Base-by-base conservation (phyloP, 1,139 yeast species). In the Suhomyces coccinellae region DNA sequence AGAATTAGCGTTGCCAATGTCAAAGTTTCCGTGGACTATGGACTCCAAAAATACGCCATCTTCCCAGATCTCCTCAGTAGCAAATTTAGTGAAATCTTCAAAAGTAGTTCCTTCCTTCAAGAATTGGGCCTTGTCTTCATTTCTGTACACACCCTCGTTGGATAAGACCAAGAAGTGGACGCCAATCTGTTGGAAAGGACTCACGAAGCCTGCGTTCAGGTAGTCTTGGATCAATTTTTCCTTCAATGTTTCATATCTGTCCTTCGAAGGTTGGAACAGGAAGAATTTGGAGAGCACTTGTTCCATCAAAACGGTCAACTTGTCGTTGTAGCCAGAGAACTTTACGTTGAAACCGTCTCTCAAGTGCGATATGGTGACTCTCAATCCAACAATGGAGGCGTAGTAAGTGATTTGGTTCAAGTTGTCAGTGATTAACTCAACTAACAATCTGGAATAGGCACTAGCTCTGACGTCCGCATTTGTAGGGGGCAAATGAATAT, bases 281-380 rank as follows among this genome's bases (percentile, higher is more conserved):
- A 69, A 64, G 39, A 90, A 58, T 20, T 79, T 79, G 13, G 70
- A 67, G 41, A 89, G 63, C 13, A 90, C 80, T 47, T 81, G 77
- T 39, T 77, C 77, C 34, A 89, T 66, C 41, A 91, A 72, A 8
- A 77, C 77, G 10, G 79, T 74, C 38, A 90, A 69, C 59, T 91
- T 91, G 63, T 93, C 93, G 56, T 87, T 88, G 65, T 86, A 93
- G 1, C 99, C 99, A 37, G 76, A 72, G 15, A 89, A 73, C 40
- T 79, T 79, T 34, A 93, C 61, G 34, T 79, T 77, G 38, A 90
- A 60, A 0, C 97, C 96, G 54, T 85, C 90, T 51, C 85, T 77
- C 51, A 85, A 79, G 43, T 80, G 70, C 34, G 73, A 65, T 36
- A 91, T 73, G 4, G 74, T 67, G 49, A 84, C 83, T 40, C 75